Evolutionary conservation across 2,329 filamentous ascomycete genomes (phyloP).

Genomic region (Cladosporium sphaerospermum): DNA sequence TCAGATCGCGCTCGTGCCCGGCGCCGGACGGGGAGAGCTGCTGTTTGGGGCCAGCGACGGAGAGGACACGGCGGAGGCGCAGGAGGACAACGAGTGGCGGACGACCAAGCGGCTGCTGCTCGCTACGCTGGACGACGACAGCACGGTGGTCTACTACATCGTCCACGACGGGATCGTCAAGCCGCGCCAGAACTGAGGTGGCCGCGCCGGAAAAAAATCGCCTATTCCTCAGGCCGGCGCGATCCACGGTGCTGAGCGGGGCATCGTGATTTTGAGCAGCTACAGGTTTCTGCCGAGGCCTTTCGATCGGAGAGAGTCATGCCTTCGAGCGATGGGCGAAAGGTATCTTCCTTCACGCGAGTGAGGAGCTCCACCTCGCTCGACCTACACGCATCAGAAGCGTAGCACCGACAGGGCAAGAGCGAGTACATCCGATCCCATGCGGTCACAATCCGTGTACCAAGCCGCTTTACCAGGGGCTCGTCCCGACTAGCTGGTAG

Average conservation of each 20-base stretch:
- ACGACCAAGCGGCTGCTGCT: constrained; percentile 63
- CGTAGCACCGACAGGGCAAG: too few species aligned
- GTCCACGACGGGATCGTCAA: constrained; percentile 84
- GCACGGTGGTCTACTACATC: constrained; percentile 77
- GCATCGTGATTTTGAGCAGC: too few species aligned
- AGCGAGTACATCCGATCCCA: too few species aligned
- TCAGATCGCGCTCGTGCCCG: constrained; percentile 39
- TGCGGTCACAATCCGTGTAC: too few species aligned
- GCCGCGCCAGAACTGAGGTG: constrained; percentile 67
- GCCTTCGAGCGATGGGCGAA: too few species aligned
- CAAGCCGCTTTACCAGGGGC: too few species aligned
- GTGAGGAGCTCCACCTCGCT: too few species aligned
- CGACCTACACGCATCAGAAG: too few species aligned
- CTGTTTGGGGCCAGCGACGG: constrained; percentile 12
- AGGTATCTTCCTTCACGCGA: too few species aligned
- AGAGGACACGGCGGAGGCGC: constrained; percentile 15
- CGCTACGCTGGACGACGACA: constrained; percentile 70
- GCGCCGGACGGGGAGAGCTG: constrained; percentile 23
- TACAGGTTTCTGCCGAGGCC: background rate
- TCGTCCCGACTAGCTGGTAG: too few species aligned
- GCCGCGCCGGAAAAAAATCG: background rate
- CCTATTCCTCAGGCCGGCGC: background rate
- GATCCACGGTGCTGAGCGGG: too few species aligned
- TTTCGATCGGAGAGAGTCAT: too few species aligned
- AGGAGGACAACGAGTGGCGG: constrained; percentile 37